These are phyloP conservation scores for Nemania abortiva DNA, from an alignment of 2,329 filamentous ascomycete genomes.

Conservation along the genomic window DNA sequence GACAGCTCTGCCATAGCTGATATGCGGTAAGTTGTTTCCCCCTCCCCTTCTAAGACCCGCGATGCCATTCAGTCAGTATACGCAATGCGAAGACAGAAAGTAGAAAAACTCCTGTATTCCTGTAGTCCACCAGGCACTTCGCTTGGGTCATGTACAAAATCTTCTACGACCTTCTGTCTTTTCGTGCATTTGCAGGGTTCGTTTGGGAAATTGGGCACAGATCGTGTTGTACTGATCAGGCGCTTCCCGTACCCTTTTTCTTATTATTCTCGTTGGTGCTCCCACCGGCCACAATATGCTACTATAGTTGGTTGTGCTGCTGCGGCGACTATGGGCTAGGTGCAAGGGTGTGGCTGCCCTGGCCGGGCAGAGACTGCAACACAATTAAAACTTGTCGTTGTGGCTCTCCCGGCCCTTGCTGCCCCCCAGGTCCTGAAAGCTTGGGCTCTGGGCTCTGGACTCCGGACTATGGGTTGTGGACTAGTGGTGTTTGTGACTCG, in stretches of 20 bases:
- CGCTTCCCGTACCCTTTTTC: conserved; percentile 37
- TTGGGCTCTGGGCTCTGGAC: conserved; percentile 29
- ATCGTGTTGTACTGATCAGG: conserved; percentile 44
- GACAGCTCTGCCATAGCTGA: conserved; percentile 64
- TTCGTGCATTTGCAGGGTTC: conserved; percentile 31
- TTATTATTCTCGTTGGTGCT: conserved; percentile 44
- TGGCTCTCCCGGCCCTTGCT: conserved; percentile 52
- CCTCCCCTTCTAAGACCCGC: conserved; percentile 9
- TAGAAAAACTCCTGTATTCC: conserved; percentile 3
- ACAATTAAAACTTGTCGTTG: conserved; percentile 51
- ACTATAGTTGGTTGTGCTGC: conserved; percentile 42
- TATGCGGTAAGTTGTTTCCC: conserved; percentile 63
- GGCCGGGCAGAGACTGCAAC: conserved; percentile 53
- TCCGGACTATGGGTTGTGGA: conserved; percentile 44
- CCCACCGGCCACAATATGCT: conserved; percentile 39
- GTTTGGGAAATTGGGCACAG: conserved; percentile 40
- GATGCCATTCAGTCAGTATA: conserved; percentile 8
- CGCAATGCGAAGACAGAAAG: conserved; percentile 10
- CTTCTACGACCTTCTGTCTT: conserved; percentile 13
- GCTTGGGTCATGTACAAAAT: conserved; percentile 2
- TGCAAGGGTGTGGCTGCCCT: conserved; percentile 54
- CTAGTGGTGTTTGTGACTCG: conserved; percentile 49
- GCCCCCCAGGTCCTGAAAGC: conserved; percentile 37
- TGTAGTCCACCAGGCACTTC: conserved; percentile 15
- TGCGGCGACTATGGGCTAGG: conserved; percentile 45